phyloP scores from a whole-genome alignment of 345 rosid species.

The Bruguiera parviflora region DNA sequence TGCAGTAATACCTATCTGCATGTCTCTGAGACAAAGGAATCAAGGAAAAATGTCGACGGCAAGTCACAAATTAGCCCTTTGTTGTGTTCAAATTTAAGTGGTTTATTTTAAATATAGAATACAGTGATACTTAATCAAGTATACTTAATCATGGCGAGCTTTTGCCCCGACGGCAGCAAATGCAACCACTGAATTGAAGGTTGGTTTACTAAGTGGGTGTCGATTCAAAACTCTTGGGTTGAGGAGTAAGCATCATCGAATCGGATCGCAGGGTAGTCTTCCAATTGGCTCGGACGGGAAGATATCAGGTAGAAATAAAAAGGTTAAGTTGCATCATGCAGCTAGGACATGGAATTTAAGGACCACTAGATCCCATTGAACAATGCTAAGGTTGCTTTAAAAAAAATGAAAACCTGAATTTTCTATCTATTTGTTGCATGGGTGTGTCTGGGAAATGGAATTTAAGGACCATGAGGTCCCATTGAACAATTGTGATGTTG shows the following conservation, averaged over 20 bases:
- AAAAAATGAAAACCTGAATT: too few relatives aligned
- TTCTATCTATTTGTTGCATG: too few relatives aligned
- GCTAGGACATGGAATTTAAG: slow-evolving; percentile 26
- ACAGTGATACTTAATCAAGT: too few relatives aligned
- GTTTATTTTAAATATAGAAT: too few relatives aligned
- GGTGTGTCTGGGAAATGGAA: slow-evolving; percentile 22
- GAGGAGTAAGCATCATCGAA: slow-evolving; percentile 37
- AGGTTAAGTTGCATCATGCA: slow-evolving; percentile 32
- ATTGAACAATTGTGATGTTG: neutral
- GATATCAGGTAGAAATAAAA: slow-evolving; percentile 41
- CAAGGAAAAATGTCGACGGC: slow-evolving; percentile 8
- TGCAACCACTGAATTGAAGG: slow-evolving; percentile 31
- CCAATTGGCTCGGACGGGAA: slow-evolving; percentile 42
- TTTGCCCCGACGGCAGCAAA: slow-evolving; percentile 22
- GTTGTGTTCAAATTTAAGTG: neutral
- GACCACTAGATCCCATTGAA: slow-evolving; percentile 7
- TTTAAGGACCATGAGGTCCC: slow-evolving; percentile 11
- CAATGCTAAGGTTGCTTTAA: too few relatives aligned
- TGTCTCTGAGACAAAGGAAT: slow-evolving; percentile 12
- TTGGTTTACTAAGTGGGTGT: slow-evolving; percentile 22
- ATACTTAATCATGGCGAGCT: slow-evolving; percentile 19
- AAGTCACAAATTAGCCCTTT: neutral
- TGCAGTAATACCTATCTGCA: slow-evolving; percentile 4
- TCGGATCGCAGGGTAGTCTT: slow-evolving; percentile 26
- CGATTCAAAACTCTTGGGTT: slow-evolving; percentile 36